These are phyloP conservation scores for Boletus tylopilopsis DNA, from an alignment of 768 basidiomycete species.

Conservation along the genomic window DNA sequence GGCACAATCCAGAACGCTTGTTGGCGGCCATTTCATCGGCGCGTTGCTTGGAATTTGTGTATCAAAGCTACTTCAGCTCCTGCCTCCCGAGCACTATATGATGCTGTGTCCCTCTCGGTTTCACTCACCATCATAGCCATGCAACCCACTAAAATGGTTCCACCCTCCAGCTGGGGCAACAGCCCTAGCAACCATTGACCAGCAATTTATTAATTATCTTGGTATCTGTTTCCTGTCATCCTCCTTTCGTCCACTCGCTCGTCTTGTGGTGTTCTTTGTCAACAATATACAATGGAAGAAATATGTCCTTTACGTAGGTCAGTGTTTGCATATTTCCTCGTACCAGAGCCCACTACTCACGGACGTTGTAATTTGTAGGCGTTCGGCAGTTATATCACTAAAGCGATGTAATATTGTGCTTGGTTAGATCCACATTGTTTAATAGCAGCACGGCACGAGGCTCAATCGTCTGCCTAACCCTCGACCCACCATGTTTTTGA, in stretches of 20 bases:
- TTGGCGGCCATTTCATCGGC: conserved; percentile 41
- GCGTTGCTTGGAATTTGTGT: conserved; percentile 47
- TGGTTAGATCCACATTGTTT: background rate
- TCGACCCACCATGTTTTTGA: conserved; percentile 22
- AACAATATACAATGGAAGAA: conserved; percentile 46
- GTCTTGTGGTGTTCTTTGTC: conserved; percentile 42
- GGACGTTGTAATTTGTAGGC: background rate
- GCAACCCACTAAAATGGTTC: conserved; percentile 49
- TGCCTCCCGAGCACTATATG: conserved; percentile 43
- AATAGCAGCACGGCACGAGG: conserved; percentile 15
- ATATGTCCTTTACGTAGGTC: conserved; percentile 1
- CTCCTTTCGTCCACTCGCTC: conserved; percentile 43
- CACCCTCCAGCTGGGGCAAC: conserved; percentile 62
- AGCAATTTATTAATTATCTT: conserved; percentile 42
- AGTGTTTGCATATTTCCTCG: background rate
- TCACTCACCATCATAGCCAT: conserved; percentile 42
- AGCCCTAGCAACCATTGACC: conserved; percentile 44
- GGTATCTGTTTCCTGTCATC: conserved; percentile 52
- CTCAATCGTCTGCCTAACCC: conserved; percentile 21
- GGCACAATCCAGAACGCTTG: conserved; percentile 48
- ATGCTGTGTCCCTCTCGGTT: conserved; percentile 35
- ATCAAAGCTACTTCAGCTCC: conserved; percentile 47
- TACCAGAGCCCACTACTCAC: conserved; percentile 4
- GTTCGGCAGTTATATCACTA: background rate
- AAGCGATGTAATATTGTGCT: background rate